phyloP scores from a whole-genome alignment of 768 basidiomycete genomes.

The Leccinum arenicola region DNA sequence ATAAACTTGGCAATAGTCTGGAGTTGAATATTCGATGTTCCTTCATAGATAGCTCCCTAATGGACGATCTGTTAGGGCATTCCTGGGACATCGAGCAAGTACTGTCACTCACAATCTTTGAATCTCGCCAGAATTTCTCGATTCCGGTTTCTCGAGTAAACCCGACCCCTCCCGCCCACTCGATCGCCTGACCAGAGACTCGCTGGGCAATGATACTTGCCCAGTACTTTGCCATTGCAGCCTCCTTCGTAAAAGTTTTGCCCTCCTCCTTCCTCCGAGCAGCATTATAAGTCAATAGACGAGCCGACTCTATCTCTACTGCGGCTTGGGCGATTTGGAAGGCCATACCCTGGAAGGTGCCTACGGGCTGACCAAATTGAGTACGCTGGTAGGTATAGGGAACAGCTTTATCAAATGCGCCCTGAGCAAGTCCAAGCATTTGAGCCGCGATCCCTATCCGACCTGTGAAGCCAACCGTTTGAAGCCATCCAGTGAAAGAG shows the following conservation, averaged over 20 bases:
- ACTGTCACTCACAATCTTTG: slow-evolving; percentile 75
- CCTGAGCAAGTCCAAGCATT: slow-evolving; percentile 97
- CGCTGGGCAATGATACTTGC: slow-evolving; percentile 85
- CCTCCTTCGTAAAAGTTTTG: slow-evolving; percentile 81
- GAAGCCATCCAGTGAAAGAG: neutral
- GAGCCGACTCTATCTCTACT: slow-evolving; percentile 84
- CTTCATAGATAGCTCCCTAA: slow-evolving; percentile 88
- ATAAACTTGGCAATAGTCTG: slow-evolving; percentile 94
- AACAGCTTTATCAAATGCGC: slow-evolving; percentile 94
- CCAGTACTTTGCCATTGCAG: slow-evolving; percentile 98
- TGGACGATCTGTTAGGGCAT: slow-evolving; percentile 2
- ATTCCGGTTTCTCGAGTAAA: slow-evolving; percentile 93
- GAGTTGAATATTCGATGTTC: slow-evolving; percentile 97
- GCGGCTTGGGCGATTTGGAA: slow-evolving; percentile 93
- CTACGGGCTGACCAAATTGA: slow-evolving; percentile 93
- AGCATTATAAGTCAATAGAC: slow-evolving; percentile 93
- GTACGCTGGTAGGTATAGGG: slow-evolving; percentile 91
- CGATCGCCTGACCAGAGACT: slow-evolving; percentile 87
- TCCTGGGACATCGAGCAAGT: neutral
- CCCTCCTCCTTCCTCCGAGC: slow-evolving; percentile 94
- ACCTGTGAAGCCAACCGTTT: slow-evolving; percentile 34
- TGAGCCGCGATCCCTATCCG: slow-evolving; percentile 98
- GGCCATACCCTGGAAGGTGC: slow-evolving; percentile 94
- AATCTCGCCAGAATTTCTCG: slow-evolving; percentile 96
- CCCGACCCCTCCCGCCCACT: slow-evolving; percentile 94